Base-by-base conservation (phyloP, 2,329 filamentous ascomycete genomes). In the Cylindrodendrum hubeiense region DNA sequence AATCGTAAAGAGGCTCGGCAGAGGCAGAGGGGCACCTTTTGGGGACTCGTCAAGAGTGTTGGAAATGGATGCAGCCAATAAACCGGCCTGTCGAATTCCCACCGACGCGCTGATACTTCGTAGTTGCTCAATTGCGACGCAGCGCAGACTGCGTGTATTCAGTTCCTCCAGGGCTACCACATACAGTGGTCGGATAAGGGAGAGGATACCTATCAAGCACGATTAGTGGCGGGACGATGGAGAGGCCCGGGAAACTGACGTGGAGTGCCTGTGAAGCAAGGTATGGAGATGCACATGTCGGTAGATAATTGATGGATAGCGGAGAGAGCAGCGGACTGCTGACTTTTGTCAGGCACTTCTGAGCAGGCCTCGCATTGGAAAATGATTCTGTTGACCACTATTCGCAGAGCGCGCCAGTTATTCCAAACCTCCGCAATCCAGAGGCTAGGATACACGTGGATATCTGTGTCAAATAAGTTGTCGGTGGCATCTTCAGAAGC, bases 401-500 rank as follows among this genome's bases (percentile, higher is more conserved):
- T 22, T 5, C 52, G 37, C 8, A 55, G 8, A 3, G 26, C 15
- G 6, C 52, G 52, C 52, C 52, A 55, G n/a, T 41, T 55, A 22
- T 55, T 55, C 52, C 37, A 44, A 15, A 6, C n/a, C 37, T 55
- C 34, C 17, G 52, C 52, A 41, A 43, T 30, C 41, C 26, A 30
- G 15, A 43, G 39, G 10, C n/a, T 41, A 13, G 26, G 22, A 9
- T 55, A 55, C 2, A 44, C 41, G 30, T 55, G 52, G 9, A 24
- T 26, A 17, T 28, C 30, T 30, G 7, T 28, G 4, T 24, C 13
- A 17, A 44, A 55, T 5, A n/a, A 30, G n/a, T 15, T n/a, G n/a
- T 17, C 47, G 2, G 5, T 5, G 5, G 6, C 10, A 5, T 10
- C 2, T 12, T 50, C 28, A 8, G 28, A 21, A 19, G 28, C 47